phyloP scores from a whole-genome alignment of 768 basidiomycete genomes.

The Russula sp. region DNA sequence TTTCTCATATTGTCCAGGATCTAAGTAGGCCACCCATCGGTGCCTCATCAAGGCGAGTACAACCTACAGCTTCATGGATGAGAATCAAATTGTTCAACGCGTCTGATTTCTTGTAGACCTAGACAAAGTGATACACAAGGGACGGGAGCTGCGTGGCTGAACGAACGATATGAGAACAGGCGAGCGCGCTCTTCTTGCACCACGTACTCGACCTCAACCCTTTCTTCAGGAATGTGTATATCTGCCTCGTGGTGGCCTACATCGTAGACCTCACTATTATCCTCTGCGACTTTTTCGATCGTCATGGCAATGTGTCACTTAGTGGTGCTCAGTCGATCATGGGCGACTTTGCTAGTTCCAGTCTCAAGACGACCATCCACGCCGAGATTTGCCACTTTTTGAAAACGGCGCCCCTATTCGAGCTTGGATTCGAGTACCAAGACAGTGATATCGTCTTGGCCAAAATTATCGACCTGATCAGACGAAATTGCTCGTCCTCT shows the following conservation, averaged over 20 bases:
- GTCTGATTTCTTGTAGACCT: neutral
- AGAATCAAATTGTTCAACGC: neutral
- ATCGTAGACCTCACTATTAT: slow-evolving; percentile 16
- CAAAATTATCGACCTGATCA: slow-evolving; percentile 12
- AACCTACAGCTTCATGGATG: neutral
- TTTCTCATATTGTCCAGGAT: slow-evolving; percentile 6
- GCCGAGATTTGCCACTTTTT: neutral
- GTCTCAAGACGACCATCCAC: neutral
- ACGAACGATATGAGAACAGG: neutral
- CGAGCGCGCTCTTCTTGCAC: neutral
- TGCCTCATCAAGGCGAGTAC: neutral
- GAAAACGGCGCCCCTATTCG: neutral
- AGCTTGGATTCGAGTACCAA: too few relatives aligned
- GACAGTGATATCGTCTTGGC: neutral
- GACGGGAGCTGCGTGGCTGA: neutral
- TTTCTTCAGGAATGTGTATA: slow-evolving; percentile 6
- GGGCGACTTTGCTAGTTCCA: neutral
- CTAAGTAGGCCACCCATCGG: neutral
- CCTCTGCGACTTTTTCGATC: neutral
- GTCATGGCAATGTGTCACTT: neutral
- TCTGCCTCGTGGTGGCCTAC: slow-evolving; percentile 14
- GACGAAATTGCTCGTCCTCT: neutral
- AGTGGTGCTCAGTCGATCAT: neutral
- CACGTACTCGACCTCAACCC: neutral
- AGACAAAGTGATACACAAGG: neutral